These are phyloP conservation scores for Yamadazyma epiphylla DNA, from an alignment of 1,139 yeast genomes.

Conservation along the genomic window DNA sequence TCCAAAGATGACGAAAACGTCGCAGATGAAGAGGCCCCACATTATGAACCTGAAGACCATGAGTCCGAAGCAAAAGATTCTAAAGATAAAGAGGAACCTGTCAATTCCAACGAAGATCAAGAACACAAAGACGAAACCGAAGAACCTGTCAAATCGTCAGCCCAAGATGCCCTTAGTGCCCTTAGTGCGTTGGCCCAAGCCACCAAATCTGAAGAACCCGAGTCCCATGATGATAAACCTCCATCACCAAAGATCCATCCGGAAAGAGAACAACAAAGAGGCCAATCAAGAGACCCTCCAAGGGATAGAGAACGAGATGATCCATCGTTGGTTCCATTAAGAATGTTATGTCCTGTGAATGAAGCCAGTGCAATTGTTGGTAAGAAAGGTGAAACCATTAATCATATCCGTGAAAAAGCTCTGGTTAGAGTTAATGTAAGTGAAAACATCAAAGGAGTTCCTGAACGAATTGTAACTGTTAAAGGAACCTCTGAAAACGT, in stretches of 20 bases:
- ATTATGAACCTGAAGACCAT: constrained; percentile 2
- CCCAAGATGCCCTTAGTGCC: constrained; percentile 1
- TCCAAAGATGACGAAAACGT: constrained; percentile 10
- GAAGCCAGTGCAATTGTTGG: constrained; percentile 79
- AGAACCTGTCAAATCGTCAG: constrained; percentile 3
- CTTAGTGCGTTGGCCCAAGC: not conserved
- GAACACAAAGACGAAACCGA: constrained; percentile 7
- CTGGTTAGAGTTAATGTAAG: constrained; percentile 71
- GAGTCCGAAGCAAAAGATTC: constrained; percentile 5
- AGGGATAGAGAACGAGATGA: constrained; percentile 31
- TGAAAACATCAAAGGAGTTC: constrained; percentile 68
- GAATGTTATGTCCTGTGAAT: constrained; percentile 75
- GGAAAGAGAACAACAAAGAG: constrained; percentile 2
- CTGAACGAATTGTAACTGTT: constrained; percentile 74
- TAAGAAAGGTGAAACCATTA: constrained; percentile 69
- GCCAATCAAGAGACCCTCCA: constrained; percentile 11
- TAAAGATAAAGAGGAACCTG: constrained; percentile 5
- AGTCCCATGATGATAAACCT: not conserved
- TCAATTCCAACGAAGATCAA: constrained; percentile 5
- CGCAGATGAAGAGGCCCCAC: constrained; percentile 2
- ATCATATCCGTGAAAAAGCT: constrained; percentile 62
- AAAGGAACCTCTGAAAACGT: constrained; percentile 78
- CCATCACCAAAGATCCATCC: constrained; percentile 2
- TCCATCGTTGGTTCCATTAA: constrained; percentile 58
- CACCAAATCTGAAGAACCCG: not conserved